Conservation (phyloP, 2,329 filamentous ascomycete genomes). For the Hypomyces rosellus region DNA sequence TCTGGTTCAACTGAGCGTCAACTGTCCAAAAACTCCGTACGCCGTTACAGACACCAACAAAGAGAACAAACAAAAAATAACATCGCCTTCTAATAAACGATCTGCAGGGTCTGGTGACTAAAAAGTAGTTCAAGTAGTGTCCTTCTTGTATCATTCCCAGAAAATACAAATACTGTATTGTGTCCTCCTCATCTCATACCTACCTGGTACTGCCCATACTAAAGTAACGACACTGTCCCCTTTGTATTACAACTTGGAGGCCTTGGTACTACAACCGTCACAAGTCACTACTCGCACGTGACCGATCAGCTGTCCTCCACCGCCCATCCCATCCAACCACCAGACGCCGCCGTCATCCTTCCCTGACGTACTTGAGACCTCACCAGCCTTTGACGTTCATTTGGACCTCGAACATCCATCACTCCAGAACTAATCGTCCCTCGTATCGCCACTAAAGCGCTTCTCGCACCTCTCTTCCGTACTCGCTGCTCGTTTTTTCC, state of each 20-base stretch:
- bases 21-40: too few species aligned
- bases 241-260: neutral
- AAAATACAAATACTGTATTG: too few species aligned
- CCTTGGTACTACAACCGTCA: neutral
- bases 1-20: too few species aligned
- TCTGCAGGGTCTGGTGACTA: too few species aligned
- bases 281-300: conserved; percentile 18
- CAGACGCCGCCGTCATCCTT: conserved; percentile 23
- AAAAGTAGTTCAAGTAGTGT: too few species aligned
- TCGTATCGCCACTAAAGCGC: conserved; percentile 4
- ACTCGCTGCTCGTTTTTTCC: conserved; percentile 7
- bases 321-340: conserved; percentile 15
- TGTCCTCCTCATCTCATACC: too few species aligned
- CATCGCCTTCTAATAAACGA: too few species aligned
- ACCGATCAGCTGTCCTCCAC: conserved; percentile 19
- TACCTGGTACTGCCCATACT: too few species aligned
- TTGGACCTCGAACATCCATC: conserved; percentile 17
- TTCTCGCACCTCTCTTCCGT: neutral
- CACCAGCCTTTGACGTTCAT: conserved; percentile 18
- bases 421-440: neutral
- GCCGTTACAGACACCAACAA: too few species aligned
- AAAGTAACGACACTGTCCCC: too few species aligned
- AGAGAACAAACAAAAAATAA: too few species aligned
- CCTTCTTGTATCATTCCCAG: too few species aligned
- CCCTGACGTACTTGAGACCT: conserved; percentile 28